Conservation (phyloP, 305 asterid species). For the Coffea humblotiana region DNA sequence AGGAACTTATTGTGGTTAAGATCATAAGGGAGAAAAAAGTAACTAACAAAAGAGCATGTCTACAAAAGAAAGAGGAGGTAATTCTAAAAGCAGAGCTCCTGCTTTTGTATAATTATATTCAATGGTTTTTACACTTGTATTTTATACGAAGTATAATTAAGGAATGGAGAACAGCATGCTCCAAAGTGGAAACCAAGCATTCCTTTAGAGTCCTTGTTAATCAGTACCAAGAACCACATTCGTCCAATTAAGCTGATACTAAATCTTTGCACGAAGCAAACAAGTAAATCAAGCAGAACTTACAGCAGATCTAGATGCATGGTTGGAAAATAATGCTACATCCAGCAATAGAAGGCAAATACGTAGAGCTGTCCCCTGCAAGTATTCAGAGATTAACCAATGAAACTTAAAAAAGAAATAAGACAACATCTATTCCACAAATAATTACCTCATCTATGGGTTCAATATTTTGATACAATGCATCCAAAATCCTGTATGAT, state of each 20-base stretch:
- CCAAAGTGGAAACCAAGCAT: background rate
- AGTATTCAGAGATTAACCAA: constrained; percentile 28
- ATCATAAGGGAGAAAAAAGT: too few relatives aligned
- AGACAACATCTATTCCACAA: background rate
- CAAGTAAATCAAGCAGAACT: constrained; percentile 34
- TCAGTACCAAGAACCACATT: background rate
- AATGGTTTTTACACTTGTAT: background rate
- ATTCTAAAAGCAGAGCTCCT: too few relatives aligned
- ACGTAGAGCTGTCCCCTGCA: constrained; percentile 87
- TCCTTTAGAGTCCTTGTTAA: background rate
- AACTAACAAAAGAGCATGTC: too few relatives aligned
- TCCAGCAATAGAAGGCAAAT: constrained; percentile 91
- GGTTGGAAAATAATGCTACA: constrained; percentile 70
- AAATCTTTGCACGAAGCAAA: background rate
- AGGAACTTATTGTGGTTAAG: too few relatives aligned
- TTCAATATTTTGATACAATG: constrained; percentile 80
- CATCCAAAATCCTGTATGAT: constrained; percentile 73
- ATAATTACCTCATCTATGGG: constrained; percentile 82
- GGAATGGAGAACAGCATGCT: background rate
- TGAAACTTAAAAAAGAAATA: background rate
- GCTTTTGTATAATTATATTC: too few relatives aligned
- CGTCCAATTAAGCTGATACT: background rate
- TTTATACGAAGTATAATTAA: background rate
- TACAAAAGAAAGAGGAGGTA: too few relatives aligned
- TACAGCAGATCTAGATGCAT: constrained; percentile 80